These are phyloP conservation scores for Magnusiomyces paraingens DNA, from an alignment of 1,139 yeast species.

Conservation along the genomic window DNA sequence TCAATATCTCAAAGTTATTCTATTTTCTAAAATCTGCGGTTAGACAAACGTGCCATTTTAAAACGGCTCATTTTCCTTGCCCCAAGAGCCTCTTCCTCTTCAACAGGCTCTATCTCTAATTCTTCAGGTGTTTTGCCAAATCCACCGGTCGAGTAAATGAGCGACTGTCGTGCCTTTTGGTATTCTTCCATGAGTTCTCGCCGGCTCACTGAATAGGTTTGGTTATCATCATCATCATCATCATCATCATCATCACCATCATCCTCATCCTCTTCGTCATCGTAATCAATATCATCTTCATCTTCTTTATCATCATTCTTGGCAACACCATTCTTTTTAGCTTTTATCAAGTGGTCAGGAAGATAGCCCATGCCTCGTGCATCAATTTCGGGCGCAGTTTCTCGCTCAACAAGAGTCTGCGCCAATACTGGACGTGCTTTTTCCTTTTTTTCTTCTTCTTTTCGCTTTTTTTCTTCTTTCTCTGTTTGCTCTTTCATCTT, in stretches of 20 bases:
- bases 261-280: conserved; percentile 19
- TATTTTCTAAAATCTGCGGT: conserved; percentile 6
- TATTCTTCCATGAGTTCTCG: conserved; percentile 47
- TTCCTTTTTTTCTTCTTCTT: conserved; percentile 3
- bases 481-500: conserved; percentile 1
- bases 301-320: conserved; percentile 3
- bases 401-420: conserved; percentile 21
- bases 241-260: conserved; percentile 9
- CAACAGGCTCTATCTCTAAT: conserved; percentile 63
- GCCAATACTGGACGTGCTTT: conserved; percentile 18
- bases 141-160: conserved; percentile 46
- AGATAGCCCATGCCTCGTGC: conserved; percentile 13
- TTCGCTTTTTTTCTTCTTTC: conserved; percentile 10
- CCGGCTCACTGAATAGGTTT: conserved; percentile 13
- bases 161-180: conserved; percentile 48
- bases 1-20: neutral
- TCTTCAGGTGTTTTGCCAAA: conserved; percentile 44
- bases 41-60: conserved; percentile 44
- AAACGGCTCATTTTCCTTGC: conserved; percentile 59
- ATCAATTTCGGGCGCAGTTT: conserved; percentile 11
- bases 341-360: conserved; percentile 14
- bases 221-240: conserved; percentile 19
- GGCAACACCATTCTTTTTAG: neutral
- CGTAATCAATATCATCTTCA: conserved; percentile 17
- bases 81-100: conserved; percentile 47